Conservation (phyloP, 805 yeast genomes). For the Yarrowia deformans region DNA sequence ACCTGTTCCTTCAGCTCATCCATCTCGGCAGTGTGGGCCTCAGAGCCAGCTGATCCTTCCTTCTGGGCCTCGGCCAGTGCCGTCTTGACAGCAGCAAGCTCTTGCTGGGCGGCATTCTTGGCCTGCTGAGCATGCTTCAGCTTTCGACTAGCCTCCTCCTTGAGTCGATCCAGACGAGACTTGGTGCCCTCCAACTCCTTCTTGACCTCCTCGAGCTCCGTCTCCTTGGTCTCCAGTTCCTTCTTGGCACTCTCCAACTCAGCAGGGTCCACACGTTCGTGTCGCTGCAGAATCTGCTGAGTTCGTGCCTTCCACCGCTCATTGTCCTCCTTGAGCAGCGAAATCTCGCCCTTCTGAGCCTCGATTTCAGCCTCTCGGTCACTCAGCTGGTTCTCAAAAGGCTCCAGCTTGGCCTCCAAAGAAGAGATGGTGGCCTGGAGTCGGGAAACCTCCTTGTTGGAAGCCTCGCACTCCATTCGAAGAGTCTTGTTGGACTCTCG, state of each 20-base stretch:
- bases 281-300: slow-evolving; percentile 56
- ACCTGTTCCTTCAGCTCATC: slow-evolving; percentile 1
- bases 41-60: slow-evolving; percentile 2
- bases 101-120: slow-evolving; percentile 4
- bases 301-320: slow-evolving; percentile 66
- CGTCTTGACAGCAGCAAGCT: slow-evolving; percentile 8
- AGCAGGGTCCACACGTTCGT: slow-evolving; percentile 58
- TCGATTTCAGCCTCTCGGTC: slow-evolving; percentile 54
- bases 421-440: slow-evolving; percentile 55
- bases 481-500: slow-evolving; percentile 73
- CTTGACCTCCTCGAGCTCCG: slow-evolving; percentile 42
- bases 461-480: slow-evolving; percentile 58
- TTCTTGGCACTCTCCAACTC: slow-evolving; percentile 53
- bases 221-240: slow-evolving; percentile 42
- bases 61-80: slow-evolving; percentile 17
- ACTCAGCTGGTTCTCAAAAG: slow-evolving; percentile 54
- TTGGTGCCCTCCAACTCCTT: slow-evolving; percentile 41
- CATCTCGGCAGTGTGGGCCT: background rate
- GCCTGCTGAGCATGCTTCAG: slow-evolving; percentile 22
- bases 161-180: slow-evolving; percentile 34
- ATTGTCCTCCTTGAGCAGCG: slow-evolving; percentile 59
- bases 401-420: slow-evolving; percentile 53
- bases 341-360: slow-evolving; percentile 60
- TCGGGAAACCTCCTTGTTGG: slow-evolving; percentile 49
- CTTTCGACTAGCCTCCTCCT: slow-evolving; percentile 37